These are phyloP conservation scores for Postia placenta DNA, from an alignment of 768 basidiomycete genomes.

Conservation along the genomic window DNA sequence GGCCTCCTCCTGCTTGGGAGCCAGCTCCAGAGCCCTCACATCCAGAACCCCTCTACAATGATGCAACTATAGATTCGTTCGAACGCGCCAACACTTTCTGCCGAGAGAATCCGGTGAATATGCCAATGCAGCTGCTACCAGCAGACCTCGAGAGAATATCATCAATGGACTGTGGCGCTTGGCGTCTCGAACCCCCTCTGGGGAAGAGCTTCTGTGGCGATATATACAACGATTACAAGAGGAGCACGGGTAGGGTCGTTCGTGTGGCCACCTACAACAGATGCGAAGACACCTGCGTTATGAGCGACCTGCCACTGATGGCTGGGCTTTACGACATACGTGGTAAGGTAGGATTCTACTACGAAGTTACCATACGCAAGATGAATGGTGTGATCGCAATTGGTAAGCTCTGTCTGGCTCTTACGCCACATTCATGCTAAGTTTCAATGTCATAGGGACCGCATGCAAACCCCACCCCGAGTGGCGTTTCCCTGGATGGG, in stretches of 20 bases:
- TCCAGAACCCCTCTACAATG: constrained; percentile 42
- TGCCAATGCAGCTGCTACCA: constrained; percentile 45
- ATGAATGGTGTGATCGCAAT: constrained; percentile 60
- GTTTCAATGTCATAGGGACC: constrained; percentile 36
- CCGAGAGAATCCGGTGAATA: constrained; percentile 28
- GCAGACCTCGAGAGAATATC: constrained; percentile 46
- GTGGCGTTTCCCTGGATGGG: constrained; percentile 69
- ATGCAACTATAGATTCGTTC: constrained; percentile 54
- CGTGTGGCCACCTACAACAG: constrained; percentile 33
- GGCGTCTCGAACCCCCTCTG: constrained; percentile 43
- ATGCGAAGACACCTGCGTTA: constrained; percentile 47
- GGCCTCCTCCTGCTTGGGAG: constrained; percentile 47
- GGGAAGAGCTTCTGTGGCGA: not conserved
- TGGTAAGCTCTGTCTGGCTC: constrained; percentile 31
- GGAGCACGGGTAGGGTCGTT: constrained; percentile 26
- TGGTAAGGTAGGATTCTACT: constrained; percentile 55
- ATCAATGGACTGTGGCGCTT: constrained; percentile 40
- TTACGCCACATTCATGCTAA: not conserved
- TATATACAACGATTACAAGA: constrained; percentile 13
- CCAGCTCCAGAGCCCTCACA: constrained; percentile 51
- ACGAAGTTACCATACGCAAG: constrained; percentile 47
- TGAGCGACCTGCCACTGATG: constrained; percentile 56
- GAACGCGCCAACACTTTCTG: constrained; percentile 49
- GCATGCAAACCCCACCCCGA: constrained; percentile 59
- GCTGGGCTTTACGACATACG: constrained; percentile 54